Evolutionary conservation across 1,139 yeast genomes (phyloP).

Genomic region (Taphrina flavorubra): DNA sequence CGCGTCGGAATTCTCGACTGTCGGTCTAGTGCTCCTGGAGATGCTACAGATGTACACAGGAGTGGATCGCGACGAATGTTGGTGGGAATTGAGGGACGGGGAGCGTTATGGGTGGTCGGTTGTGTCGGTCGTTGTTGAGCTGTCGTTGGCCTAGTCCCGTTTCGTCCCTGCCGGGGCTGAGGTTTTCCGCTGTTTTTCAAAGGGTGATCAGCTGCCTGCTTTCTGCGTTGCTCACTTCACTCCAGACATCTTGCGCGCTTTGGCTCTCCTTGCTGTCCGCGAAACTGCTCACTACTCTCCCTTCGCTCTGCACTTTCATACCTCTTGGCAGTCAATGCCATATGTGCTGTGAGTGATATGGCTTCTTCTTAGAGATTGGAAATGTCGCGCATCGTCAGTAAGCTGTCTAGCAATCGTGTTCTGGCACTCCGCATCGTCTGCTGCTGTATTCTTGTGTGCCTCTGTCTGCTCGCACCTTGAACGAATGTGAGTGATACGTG

Average conservation of each 20-base stretch:
- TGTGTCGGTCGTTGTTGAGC: conserved; percentile 24
- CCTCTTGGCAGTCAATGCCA: no score
- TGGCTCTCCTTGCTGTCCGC: neutral
- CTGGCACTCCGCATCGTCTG: no score
- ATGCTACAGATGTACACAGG: neutral
- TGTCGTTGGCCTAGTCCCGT: conserved; percentile 21
- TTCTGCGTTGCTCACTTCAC: neutral
- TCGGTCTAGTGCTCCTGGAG: conserved; percentile 1
- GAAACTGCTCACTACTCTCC: no score
- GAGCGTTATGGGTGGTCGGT: conserved; percentile 13
- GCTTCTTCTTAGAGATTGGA: no score
- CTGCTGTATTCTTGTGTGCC: no score
- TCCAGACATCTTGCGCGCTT: neutral
- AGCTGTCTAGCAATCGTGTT: no score
- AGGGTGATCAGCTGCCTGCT: conserved; percentile 26
- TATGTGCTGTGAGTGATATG: no score
- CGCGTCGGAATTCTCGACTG: conserved; percentile 15
- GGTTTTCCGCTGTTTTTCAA: conserved; percentile 29
- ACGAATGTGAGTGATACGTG: no score
- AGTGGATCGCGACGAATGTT: conserved; percentile 4
- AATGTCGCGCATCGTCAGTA: no score
- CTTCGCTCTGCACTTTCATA: no score
- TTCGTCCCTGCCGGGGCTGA: conserved; percentile 29
- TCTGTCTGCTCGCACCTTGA: no score
- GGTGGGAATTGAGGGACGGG: conserved; percentile 6